Evolutionary conservation across 1,284 basidiomycete genomes (phyloP).

Genomic region (Cutaneotrichosporon curvatum): DNA sequence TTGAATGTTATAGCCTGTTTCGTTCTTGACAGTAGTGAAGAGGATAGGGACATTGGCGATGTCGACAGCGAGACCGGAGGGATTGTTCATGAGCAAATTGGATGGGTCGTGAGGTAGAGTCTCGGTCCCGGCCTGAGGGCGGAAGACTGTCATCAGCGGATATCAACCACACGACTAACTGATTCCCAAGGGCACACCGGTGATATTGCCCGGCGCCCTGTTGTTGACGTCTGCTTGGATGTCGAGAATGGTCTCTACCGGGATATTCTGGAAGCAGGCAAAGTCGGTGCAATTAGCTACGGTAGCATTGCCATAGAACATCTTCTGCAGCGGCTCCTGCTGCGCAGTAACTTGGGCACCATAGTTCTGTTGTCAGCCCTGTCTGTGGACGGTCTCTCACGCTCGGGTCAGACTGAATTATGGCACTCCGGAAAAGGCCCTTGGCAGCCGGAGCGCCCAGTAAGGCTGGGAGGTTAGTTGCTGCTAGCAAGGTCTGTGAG

Average conservation of each 20-base stretch:
- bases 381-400: constrained; percentile 45
- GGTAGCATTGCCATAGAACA: not conserved
- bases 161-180: not conserved
- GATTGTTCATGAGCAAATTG: not conserved
- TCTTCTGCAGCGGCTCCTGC: not conserved
- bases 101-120: not conserved
- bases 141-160: not conserved
- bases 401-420: constrained; percentile 64
- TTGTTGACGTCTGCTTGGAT: not conserved
- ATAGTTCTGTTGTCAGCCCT: not conserved
- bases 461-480: constrained; percentile 43
- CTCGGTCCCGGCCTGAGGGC: not conserved
- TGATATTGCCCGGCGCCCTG: not conserved
- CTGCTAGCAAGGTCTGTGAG: constrained; percentile 44
- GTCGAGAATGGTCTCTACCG: not conserved
- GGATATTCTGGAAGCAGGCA: constrained; percentile 2
- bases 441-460: constrained; percentile 51
- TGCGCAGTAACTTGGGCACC: not conserved
- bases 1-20: constrained; percentile 1
- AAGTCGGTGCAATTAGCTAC: not conserved
- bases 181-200: not conserved
- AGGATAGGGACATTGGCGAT: constrained; percentile 1
- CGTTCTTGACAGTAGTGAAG: not conserved
- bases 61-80: not conserved
- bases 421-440: constrained; percentile 38